phyloP scores from a whole-genome alignment of 805 yeast genomes.

The Suhomyces vadensis region DNA sequence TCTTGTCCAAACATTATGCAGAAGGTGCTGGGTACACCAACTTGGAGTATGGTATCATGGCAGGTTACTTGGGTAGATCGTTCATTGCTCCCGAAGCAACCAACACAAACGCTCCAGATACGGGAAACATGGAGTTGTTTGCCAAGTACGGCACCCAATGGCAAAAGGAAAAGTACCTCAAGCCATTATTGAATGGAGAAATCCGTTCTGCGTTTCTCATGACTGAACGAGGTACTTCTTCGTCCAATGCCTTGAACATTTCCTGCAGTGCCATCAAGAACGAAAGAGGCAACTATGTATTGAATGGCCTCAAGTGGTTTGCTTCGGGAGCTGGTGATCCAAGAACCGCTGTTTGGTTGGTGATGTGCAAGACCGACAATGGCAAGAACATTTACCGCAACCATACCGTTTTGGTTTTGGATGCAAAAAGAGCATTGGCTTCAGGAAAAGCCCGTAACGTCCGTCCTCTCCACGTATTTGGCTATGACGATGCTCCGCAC shows the following conservation, averaged over 20 bases:
- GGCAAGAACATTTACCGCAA: conserved; percentile 42
- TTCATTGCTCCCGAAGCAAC: conserved; percentile 59
- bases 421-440: conserved; percentile 48
- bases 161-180: conserved; percentile 48
- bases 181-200: conserved; percentile 54
- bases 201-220: conserved; percentile 62
- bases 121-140: conserved; percentile 59
- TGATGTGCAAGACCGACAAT: conserved; percentile 50
- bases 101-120: conserved; percentile 63
- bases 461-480: conserved; percentile 56
- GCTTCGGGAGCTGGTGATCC: conserved; percentile 74
- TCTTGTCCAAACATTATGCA: conserved; percentile 47
- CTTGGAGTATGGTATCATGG: conserved; percentile 66
- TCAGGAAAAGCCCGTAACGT: conserved; percentile 49
- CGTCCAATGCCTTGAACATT: conserved; percentile 64
- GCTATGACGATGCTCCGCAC: conserved; percentile 70
- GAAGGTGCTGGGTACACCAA: conserved; percentile 62
- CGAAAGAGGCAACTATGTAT: conserved; percentile 45
- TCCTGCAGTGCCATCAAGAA: conserved; percentile 43
- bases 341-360: conserved; percentile 53
- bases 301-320: conserved; percentile 69
- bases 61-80: conserved; percentile 58
- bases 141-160: conserved; percentile 42
- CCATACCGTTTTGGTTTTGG: conserved; percentile 59
- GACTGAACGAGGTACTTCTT: conserved; percentile 63